A percentile compares a stretch with the other conserved stretches of the same genome.
phyloP scores from a whole-genome alignment of 169 alveolate genomes.

The Eimeria maxima region DNA sequence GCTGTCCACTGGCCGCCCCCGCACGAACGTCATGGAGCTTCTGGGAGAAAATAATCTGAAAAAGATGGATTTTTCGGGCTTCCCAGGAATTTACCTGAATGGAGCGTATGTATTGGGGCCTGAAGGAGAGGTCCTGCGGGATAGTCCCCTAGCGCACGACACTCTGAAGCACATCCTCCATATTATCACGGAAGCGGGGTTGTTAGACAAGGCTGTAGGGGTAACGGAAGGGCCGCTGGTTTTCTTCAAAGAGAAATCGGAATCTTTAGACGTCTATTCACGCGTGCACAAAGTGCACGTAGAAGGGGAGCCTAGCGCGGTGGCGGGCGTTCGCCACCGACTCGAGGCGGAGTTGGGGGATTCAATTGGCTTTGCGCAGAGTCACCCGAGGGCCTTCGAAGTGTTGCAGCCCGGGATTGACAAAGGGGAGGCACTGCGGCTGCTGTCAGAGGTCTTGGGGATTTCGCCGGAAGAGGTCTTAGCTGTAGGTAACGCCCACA shows the following conservation, averaged over 20 bases:
- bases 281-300: background rate
- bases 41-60: background rate
- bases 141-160: background rate
- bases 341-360: conserved; percentile 20
- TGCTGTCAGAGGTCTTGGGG: background rate
- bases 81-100: conserved; percentile 24
- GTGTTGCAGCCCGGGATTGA: background rate
- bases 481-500: conserved; percentile 89
- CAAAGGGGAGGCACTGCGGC: conserved; percentile 54
- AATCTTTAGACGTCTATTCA: too few relatives aligned
- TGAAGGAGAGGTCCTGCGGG: conserved; percentile 18
- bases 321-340: background rate
- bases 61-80: background rate
- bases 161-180: background rate
- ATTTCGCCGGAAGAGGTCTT: conserved; percentile 84
- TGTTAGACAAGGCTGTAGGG: background rate
- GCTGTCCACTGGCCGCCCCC: conserved; percentile 44
- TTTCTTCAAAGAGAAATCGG: background rate
- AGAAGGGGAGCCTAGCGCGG: background rate
- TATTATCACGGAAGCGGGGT: background rate
- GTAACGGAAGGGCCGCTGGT: background rate
- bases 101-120: conserved; percentile 31
- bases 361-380: conserved; percentile 10
- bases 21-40: background rate
- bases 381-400: background rate